Evolutionary conservation across 257 asterid genomes (phyloP).

Genomic region (Anisodus tanguticus): DNA sequence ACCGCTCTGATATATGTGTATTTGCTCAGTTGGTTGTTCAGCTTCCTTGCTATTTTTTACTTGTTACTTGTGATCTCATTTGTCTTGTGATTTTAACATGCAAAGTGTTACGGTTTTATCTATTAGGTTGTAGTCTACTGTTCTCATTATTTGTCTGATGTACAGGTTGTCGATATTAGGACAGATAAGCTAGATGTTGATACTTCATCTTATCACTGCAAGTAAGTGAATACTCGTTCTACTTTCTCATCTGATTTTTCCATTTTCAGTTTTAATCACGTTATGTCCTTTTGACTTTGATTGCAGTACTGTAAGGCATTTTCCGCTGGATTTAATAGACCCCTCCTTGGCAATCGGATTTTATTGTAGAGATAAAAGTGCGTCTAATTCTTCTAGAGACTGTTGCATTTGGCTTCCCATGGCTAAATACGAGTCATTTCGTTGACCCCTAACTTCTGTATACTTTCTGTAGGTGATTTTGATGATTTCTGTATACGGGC

Average conservation of each 20-base stretch:
- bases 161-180: background rate
- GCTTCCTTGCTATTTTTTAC: background rate
- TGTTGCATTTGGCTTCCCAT: background rate
- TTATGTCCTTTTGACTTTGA: conserved; percentile 7
- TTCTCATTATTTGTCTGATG: background rate
- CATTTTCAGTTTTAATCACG: background rate
- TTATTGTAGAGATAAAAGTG: conserved; percentile 80
- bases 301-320: conserved; percentile 69
- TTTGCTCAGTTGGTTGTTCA: background rate
- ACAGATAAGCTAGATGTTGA: conserved; percentile 53
- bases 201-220: conserved; percentile 82
- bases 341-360: conserved; percentile 92
- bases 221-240: conserved; percentile 51
- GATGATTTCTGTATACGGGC: conserved; percentile 81
- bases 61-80: conserved; percentile 3
- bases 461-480: conserved; percentile 66
- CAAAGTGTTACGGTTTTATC: background rate
- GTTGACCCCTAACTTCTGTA: conserved; percentile 5
- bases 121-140: conserved; percentile 6
- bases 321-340: conserved; percentile 86
- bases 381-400: conserved; percentile 24
- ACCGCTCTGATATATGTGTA: background rate
- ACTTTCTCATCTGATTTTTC: background rate
- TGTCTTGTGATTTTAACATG: conserved; percentile 8
- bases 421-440: background rate